Percentiles rank a stretch among this genome's conserved stretches.
Evolutionary conservation across 345 rosid species (phyloP).

Genomic region (Arabidopsis arenosa): DNA sequence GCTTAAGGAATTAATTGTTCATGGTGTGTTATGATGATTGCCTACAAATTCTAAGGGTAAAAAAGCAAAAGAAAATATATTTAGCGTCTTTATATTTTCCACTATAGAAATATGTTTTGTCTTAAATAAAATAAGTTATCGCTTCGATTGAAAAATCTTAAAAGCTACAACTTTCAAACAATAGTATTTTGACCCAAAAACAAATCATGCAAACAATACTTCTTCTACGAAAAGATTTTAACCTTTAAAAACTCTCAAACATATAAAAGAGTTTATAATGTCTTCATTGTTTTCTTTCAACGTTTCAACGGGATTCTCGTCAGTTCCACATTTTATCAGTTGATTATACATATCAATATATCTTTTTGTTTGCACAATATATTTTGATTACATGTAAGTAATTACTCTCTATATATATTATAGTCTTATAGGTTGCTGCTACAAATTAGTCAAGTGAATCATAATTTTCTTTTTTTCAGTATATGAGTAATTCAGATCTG

Average conservation of each 20-base stretch:
- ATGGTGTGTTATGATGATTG: conserved; percentile 36
- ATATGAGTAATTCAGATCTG: not conserved
- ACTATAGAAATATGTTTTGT: not conserved
- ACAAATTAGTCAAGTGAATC: too few relatives aligned
- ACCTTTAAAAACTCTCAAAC: not conserved
- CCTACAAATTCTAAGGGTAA: conserved; percentile 28
- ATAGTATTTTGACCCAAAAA: conserved; percentile 18
- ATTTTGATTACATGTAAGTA: not conserved
- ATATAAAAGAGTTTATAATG: not conserved
- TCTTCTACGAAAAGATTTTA: not conserved
- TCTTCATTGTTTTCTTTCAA: too few relatives aligned
- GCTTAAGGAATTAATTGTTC: conserved; percentile 12
- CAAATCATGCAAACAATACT: not conserved
- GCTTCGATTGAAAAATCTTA: not conserved
- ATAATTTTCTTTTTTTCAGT: not conserved
- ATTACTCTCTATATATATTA: not conserved
- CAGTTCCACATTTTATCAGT: too few relatives aligned
- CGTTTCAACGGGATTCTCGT: too few relatives aligned
- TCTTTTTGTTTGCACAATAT: not conserved
- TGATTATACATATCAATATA: not conserved
- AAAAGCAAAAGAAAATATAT: conserved; percentile 34
- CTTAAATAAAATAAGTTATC: conserved; percentile 35
- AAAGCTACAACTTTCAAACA: conserved; percentile 21
- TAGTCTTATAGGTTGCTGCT: not conserved
- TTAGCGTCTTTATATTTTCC: conserved; percentile 14